Evolutionary conservation across 1,139 yeast genomes (phyloP), one percentile per base, ranked within the genome.

Genomic region (Kurtzmaniella quercitrusa): DNA sequence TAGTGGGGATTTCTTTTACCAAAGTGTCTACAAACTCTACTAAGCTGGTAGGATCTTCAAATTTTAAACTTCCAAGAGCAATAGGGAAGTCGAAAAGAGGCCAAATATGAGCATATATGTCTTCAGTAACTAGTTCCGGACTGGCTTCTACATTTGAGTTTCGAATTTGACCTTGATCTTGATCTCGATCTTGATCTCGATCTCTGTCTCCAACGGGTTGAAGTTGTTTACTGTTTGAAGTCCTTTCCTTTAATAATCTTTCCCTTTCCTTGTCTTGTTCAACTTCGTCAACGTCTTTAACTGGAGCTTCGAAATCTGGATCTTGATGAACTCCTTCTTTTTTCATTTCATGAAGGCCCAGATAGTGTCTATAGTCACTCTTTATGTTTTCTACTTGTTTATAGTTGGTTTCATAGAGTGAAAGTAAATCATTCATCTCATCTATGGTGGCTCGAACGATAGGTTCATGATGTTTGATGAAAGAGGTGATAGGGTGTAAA

Each of bases 391-490:
- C 73, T 33, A 70, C 58, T 7, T 52, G 56, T 1, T 53, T 48
- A 43, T 59, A 60, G 1, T 58, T 46, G 2, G 48, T 43, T n/a
- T 57, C 57, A 45, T 70, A 72, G 11, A 65, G 66, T 10, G 53
- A 50, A 34, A 63, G 57, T 9, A 64, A 48, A 1, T 57, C 58
- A 16, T 55, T 54, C 25, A 70, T 52, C n/a, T 59, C 55, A 10
- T 56, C 57, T 38, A 68, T 45, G 3, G 57, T 54, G 10, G 49
- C 46, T 4, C 64, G 54, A 3, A 71, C 56, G 39, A 55, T 60
- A 0, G 76, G 73, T 48, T 73, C 77, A 44, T 70, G 58, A 7
- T 49, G 45, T 45, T 70, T 71, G 23, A 73, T 57, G 47, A 69
- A 71, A 8, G 51, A 53, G 9, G 73, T 67, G 15, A 73, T 53